Evolutionary conservation across 2,329 filamentous ascomycete genomes (phyloP).

Genomic region (Clonostachys solani): DNA sequence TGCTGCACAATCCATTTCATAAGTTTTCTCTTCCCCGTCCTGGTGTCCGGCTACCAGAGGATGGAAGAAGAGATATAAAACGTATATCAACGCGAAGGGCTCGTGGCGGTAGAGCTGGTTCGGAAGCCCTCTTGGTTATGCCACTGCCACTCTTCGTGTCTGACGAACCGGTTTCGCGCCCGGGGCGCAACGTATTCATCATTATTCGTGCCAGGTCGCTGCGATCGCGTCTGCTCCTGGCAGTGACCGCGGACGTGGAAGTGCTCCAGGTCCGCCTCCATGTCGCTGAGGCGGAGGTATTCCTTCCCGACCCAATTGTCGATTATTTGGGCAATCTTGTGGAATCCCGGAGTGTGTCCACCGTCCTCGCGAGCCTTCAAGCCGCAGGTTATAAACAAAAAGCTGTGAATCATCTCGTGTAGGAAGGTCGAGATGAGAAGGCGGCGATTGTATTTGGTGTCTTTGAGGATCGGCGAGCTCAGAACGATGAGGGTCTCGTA

Average conservation of each 20-base stretch:
- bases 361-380: slow-evolving; percentile 49
- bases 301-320: slow-evolving; percentile 56
- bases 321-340: slow-evolving; percentile 53
- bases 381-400: slow-evolving; percentile 59
- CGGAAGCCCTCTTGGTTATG: slow-evolving; percentile 25
- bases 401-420: slow-evolving; percentile 65
- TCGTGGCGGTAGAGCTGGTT: slow-evolving; percentile 5
- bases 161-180: slow-evolving; percentile 1
- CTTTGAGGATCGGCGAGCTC: slow-evolving; percentile 53
- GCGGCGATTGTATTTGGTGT: slow-evolving; percentile 51
- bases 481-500: slow-evolving; percentile 61
- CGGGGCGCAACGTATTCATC: slow-evolving; percentile 3
- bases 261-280: slow-evolving; percentile 54
- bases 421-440: slow-evolving; percentile 61
- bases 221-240: not conserved
- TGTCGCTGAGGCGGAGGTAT: slow-evolving; percentile 49
- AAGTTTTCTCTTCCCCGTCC: too few relatives aligned
- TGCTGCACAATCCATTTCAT: too few relatives aligned
- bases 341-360: slow-evolving; percentile 58
- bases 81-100: slow-evolving; percentile 4
- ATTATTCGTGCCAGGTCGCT: slow-evolving; percentile 1
- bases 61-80: slow-evolving; percentile 1
- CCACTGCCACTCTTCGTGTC: slow-evolving; percentile 22
- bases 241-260: slow-evolving; percentile 3
- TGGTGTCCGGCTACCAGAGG: slow-evolving; percentile 8